Base-by-base conservation (phyloP, 345 rosid species). In the Ceriops zippeliana region DNA sequence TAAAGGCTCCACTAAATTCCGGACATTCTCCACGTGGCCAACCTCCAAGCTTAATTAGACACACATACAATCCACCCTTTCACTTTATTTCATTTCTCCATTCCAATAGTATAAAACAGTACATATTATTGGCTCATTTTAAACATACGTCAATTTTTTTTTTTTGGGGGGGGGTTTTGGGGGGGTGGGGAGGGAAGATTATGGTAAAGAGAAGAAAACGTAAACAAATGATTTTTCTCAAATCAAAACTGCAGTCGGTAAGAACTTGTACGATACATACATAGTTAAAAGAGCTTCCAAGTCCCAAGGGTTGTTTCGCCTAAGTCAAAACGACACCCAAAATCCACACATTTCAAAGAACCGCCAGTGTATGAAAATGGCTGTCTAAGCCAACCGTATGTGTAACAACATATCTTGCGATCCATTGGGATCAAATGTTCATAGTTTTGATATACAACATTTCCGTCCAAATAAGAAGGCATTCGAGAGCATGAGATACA, bases 21-120 rank as follows among this genome's bases (percentile, higher is more conserved):
- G 61, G 54, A 51, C 53, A 35, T 69, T 64, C 62, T 58, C 78
- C 70, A 46, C 76, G 76, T 70, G 80, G 70, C 61, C 46, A 27
- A 4, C 46, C 24, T 35, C 10, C 38, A 27, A 51, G 7, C 54
- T 6, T 52, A 1, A 5, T 5, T 5, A 9, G n/a, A 58, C 10
- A 57, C 24, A 10, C 26, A 47, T 21, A 30, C 11, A 13, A 35
- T 63, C 3, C 56, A n/a, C 66, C 4, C 28, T 4, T 51, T 6
- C 34, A n/a, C 42, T 2, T 24, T 3, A 38, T 11, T n/a, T 8
- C 22, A 28, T 38, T 70, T 62, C 74, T 67, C 70, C 60, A 49
- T 31, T 65, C 35, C 61, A 70, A 66, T 70, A 63, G 58, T 63
- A 70, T 42, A 19, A 52, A 22, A 52, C 32, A 17, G 42, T 6